Evolutionary conservation across 768 basidiomycete genomes (phyloP).

Genomic region (Solioccasus polychromus): DNA sequence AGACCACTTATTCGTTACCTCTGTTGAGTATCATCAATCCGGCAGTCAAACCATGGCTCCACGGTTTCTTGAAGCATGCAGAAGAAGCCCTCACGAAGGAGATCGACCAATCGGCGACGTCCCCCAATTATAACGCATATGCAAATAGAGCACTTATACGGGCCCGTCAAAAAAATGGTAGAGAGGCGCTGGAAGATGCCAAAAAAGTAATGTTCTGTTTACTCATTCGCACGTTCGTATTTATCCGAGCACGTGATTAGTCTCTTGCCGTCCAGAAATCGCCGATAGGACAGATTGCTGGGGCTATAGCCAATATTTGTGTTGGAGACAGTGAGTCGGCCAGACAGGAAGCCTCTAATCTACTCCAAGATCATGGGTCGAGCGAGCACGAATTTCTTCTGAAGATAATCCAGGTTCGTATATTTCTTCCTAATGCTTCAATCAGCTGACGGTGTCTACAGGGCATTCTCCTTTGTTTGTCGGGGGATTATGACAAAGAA

Average conservation of each 20-base stretch:
- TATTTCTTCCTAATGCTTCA: background rate
- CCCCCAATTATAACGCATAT: constrained; percentile 2
- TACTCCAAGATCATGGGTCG: background rate
- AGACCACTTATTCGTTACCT: constrained; percentile 10
- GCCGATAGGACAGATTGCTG: constrained; percentile 17
- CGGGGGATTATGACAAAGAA: constrained; percentile 7
- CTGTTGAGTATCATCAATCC: constrained; percentile 16
- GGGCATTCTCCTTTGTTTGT: constrained; percentile 12
- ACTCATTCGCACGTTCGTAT: background rate
- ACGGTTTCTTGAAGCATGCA: constrained; percentile 5
- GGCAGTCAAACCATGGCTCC: constrained; percentile 20
- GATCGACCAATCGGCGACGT: background rate
- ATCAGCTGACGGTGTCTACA: background rate
- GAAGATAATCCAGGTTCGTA: constrained; percentile 12
- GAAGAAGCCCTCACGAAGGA: constrained; percentile 11
- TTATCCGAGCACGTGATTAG: background rate
- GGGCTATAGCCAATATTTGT: constrained; percentile 7
- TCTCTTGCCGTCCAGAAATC: constrained; percentile 10
- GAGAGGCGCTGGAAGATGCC: constrained; percentile 9
- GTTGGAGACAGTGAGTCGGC: background rate
- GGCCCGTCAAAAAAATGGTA: constrained; percentile 2
- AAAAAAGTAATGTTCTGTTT: background rate
- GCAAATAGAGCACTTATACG: constrained; percentile 16
- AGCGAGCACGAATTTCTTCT: constrained; percentile 2
- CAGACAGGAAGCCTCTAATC: background rate